A percentile compares a stretch with the other conserved stretches of the same genome.
Conservation (phyloP, 2,329 filamentous ascomycete species). For the Zymoseptoria pseudotritici region DNA sequence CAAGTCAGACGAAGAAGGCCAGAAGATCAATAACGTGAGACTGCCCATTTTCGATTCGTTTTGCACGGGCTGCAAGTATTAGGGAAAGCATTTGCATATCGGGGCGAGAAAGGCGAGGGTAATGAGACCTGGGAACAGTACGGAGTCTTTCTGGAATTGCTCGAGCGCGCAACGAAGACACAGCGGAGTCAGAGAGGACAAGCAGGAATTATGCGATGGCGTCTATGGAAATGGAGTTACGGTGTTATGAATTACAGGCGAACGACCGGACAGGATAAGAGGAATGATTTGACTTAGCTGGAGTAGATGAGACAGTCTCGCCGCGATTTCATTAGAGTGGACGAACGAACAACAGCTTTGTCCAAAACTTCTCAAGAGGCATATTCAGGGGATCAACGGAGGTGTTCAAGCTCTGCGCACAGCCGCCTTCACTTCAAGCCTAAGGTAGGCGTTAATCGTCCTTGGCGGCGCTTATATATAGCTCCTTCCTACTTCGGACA, state of each 20-base stretch:
- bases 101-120: no score
- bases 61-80: constrained; percentile 7
- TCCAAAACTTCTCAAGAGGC: no score
- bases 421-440: neutral
- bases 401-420: neutral
- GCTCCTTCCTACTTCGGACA: neutral
- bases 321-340: neutral
- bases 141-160: neutral
- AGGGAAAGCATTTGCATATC: constrained; percentile 1
- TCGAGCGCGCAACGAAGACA: neutral
- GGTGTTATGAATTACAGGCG: neutral
- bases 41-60: constrained; percentile 4
- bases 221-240: neutral
- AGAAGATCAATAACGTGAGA: neutral
- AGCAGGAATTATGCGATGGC: neutral
- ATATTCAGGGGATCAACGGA: no score
- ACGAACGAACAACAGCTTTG: neutral
- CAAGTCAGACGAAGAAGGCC: neutral
- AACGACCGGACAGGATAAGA: neutral
- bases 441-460: neutral
- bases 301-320: neutral
- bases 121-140: neutral
- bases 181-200: neutral
- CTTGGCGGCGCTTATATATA: neutral
- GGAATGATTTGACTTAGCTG: neutral